Conservation (phyloP, 257 asterid species). For the Cordia subcordata region DNA sequence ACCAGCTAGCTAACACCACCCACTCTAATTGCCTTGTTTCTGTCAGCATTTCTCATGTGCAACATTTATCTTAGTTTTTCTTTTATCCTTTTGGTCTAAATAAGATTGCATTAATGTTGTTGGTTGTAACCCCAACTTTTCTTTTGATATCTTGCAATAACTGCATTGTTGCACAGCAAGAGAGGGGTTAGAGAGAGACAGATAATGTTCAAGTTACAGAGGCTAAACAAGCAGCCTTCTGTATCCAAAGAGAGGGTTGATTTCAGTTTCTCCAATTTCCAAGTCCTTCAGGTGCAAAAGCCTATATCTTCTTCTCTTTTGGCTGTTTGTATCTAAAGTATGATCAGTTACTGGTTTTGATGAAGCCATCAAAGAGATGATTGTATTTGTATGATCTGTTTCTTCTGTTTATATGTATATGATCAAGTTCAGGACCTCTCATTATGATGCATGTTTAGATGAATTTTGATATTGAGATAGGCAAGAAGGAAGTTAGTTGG, state of each 20-base stretch:
- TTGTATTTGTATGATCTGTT: not conserved
- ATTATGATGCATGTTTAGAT: not conserved
- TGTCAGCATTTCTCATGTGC: constrained; percentile 24
- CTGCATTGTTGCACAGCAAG: constrained; percentile 7
- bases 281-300: constrained; percentile 82
- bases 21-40: constrained; percentile 24
- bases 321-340: no score
- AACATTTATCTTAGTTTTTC: not conserved
- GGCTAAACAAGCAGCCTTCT: constrained; percentile 30
- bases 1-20: constrained; percentile 45
- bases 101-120: not conserved
- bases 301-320: no score
- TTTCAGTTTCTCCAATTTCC: constrained; percentile 84
- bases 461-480: not conserved
- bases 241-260: constrained; percentile 54
- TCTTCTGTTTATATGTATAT: not conserved
- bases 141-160: constrained; percentile 1
- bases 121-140: not conserved
- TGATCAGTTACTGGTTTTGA: no score
- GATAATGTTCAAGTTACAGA: constrained; percentile 66
- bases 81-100: not conserved
- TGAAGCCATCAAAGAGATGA: no score
- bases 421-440: not conserved
- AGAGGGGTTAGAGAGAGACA: constrained; percentile 9
- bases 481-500: not conserved